Percentiles rank a stretch among this genome's conserved stretches.
These are phyloP conservation scores for Hygrocybe punicea DNA, from an alignment of 768 basidiomycete genomes.

Conservation along the genomic window DNA sequence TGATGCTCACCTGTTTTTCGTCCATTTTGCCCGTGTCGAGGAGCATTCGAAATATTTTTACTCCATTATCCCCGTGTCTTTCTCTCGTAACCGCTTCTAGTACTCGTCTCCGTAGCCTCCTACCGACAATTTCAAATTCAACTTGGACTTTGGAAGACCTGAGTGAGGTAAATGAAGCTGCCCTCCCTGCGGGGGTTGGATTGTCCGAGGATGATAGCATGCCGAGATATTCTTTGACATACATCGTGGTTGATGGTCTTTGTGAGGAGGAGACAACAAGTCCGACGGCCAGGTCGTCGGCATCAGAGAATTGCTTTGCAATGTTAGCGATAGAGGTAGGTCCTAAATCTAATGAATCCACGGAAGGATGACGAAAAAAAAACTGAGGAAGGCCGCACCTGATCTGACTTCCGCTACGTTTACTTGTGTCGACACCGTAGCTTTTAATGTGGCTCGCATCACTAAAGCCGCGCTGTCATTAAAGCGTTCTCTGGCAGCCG, in stretches of 20 bases:
- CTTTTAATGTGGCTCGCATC: slow-evolving; percentile 65
- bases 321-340: slow-evolving; percentile 66
- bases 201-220: slow-evolving; percentile 81
- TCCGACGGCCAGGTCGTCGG: slow-evolving; percentile 58
- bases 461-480: slow-evolving; percentile 73
- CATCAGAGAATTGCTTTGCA: slow-evolving; percentile 59
- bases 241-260: slow-evolving; percentile 54
- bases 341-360: slow-evolving; percentile 38
- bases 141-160: slow-evolving; percentile 71
- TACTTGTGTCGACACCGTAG: slow-evolving; percentile 62
- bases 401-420: slow-evolving; percentile 60
- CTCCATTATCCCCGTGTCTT: slow-evolving; percentile 77
- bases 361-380: background rate
- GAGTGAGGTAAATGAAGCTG: slow-evolving; percentile 69
- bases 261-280: slow-evolving; percentile 52
- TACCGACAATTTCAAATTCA: slow-evolving; percentile 71
- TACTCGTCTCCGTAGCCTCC: slow-evolving; percentile 63
- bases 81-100: slow-evolving; percentile 79
- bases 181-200: slow-evolving; percentile 66
- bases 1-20: slow-evolving; percentile 77
- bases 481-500: slow-evolving; percentile 73
- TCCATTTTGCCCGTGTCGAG: slow-evolving; percentile 86
- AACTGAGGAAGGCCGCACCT: slow-evolving; percentile 39
- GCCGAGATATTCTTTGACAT: slow-evolving; percentile 77
- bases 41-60: slow-evolving; percentile 76